Evolutionary conservation across 139 green algal genomes (phyloP).

Genomic region (Zygnema circumcarinatum): DNA sequence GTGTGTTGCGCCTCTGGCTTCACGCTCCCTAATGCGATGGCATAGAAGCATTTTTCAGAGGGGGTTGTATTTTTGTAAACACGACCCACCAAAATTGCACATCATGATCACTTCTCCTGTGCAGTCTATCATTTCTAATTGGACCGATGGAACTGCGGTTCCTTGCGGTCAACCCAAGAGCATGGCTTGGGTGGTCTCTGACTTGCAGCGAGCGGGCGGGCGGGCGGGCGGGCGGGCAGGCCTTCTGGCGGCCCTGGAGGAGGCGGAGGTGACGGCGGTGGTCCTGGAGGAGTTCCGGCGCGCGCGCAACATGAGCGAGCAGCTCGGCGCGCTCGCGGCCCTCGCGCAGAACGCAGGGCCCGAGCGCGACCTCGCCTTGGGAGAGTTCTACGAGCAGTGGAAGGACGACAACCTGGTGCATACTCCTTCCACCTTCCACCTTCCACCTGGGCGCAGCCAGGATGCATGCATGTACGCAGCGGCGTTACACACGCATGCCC

Average conservation of each 20-base stretch:
- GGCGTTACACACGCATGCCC: no score
- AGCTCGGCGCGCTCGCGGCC: conserved; percentile 79
- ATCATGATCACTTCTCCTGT: no score
- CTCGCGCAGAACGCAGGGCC: conserved; percentile 69
- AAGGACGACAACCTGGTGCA: conserved; percentile 84
- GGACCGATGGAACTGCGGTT: no score
- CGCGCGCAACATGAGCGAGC: conserved; percentile 98
- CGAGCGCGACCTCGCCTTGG: conserved; percentile 71
- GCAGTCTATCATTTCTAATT: no score
- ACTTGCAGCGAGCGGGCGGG: no score
- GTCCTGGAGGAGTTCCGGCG: conserved; percentile 49
- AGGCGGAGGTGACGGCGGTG: conserved; percentile 67
- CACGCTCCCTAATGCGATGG: no score
- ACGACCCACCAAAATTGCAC: no score
- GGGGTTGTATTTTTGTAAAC: no score
- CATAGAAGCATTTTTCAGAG: no score
- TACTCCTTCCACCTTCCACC: neutral
- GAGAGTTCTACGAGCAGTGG: conserved; percentile 85
- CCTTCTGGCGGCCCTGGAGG: conserved; percentile 77
- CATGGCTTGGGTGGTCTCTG: no score
- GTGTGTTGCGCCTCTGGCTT: conserved; percentile 1
- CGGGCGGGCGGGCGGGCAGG: conserved; percentile 18
- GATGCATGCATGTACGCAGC: neutral
- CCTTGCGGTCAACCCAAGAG: no score
- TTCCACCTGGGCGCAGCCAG: neutral